These are phyloP conservation scores for Bruguiera gymnorhiza DNA, from an alignment of 345 rosid genomes.

Conservation along the genomic window DNA sequence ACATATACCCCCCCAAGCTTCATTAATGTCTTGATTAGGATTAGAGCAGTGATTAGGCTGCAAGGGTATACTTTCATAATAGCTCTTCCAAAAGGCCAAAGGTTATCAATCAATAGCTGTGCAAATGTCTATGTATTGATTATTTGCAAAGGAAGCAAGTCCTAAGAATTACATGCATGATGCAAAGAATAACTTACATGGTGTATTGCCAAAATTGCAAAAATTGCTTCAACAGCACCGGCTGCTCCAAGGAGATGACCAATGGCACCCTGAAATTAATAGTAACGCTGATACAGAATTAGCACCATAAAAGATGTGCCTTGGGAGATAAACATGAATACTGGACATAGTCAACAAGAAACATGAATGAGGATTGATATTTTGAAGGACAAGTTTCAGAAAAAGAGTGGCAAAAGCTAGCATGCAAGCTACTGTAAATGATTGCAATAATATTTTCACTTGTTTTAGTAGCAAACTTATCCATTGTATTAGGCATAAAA, in stretches of 20 bases:
- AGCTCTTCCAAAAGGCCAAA: background rate
- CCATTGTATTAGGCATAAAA: too few species aligned
- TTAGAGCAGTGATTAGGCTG: too few species aligned
- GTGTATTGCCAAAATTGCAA: constrained; percentile 65
- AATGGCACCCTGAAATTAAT: constrained; percentile 62
- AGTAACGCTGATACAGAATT: background rate
- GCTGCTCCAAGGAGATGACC: constrained; percentile 99
- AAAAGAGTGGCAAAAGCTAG: background rate
- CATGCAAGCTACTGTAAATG: background rate
- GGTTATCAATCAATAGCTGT: background rate
- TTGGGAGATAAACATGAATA: background rate
- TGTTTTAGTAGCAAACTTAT: too few species aligned
- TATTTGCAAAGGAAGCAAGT: background rate
- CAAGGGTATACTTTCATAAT: background rate
- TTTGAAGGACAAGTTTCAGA: background rate
- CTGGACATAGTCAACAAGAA: background rate
- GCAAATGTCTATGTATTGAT: background rate
- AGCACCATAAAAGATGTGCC: background rate
- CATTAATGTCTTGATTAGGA: too few species aligned
- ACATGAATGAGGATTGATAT: background rate
- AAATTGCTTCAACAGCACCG: constrained; percentile 91
- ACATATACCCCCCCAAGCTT: too few species aligned
- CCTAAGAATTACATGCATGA: constrained; percentile 39
- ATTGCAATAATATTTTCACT: background rate
- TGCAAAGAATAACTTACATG: constrained; percentile 49